Percentiles rank a stretch among this genome's conserved stretches.
Conservation (phyloP, 1,284 basidiomycete genomes). For the Cutaneotrichosporon cavernicola region DNA sequence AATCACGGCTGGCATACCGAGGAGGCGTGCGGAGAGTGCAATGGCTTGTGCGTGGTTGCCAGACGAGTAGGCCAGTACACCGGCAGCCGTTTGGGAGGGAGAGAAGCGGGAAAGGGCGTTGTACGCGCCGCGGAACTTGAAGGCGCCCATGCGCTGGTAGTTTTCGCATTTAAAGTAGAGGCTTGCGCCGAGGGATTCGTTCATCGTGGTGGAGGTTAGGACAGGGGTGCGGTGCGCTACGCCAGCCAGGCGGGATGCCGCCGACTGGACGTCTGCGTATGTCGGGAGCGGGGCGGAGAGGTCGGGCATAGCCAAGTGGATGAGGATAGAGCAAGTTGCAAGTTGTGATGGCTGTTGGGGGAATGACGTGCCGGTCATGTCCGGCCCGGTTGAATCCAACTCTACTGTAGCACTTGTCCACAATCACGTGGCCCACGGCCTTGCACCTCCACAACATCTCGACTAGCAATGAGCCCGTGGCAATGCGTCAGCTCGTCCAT, state of each 20-base stretch:
- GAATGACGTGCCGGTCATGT: not conserved
- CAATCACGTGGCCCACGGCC: too few relatives aligned
- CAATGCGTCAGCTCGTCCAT: not conserved
- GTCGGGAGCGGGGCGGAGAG: slow-evolving; percentile 12
- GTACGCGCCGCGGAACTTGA: slow-evolving; percentile 98
- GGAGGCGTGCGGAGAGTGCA: slow-evolving; percentile 80
- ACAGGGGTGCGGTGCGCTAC: slow-evolving; percentile 19
- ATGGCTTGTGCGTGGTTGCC: slow-evolving; percentile 99
- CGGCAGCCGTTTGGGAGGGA: slow-evolving; percentile 89
- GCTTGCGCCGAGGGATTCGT: slow-evolving; percentile 73
- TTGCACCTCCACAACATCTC: not conserved
- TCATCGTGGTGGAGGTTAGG: slow-evolving; percentile 8
- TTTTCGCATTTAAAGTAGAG: slow-evolving; percentile 97
- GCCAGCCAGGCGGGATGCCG: slow-evolving; percentile 13
- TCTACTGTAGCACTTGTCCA: too few relatives aligned
- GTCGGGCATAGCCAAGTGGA: not conserved
- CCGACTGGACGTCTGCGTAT: slow-evolving; percentile 13
- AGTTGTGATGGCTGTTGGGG: not conserved
- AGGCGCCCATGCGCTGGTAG: slow-evolving; percentile 96
- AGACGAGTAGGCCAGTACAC: slow-evolving; percentile 95
- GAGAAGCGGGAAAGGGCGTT: slow-evolving; percentile 93
- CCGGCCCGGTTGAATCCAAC: not conserved
- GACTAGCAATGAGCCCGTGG: not conserved
- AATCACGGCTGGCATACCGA: slow-evolving; percentile 92
- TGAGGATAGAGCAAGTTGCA: too few relatives aligned